Base-by-base conservation (phyloP, 306 rosid genomes). In the Mimosa bimucronata region DNA sequence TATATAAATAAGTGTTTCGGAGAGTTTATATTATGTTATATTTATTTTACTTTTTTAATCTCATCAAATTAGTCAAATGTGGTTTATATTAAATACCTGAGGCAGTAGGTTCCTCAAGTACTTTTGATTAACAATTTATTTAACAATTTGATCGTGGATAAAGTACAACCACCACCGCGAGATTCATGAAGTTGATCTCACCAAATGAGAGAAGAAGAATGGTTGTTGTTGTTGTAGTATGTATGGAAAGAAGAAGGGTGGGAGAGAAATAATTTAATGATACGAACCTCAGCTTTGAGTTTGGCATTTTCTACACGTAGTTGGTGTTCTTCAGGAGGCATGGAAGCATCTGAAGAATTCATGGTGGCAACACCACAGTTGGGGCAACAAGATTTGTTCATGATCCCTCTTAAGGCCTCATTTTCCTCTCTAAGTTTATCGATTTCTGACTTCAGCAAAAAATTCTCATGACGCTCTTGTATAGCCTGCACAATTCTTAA, bases 381-480 rank as follows among this genome's bases (percentile, higher is more conserved):
- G 42, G 89, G 85, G 78, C 94, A 91, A 30, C 90, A 83, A 73
- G 88, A 44, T 82, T 86, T 89, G 82, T 78, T 86, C 48, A 85
- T 85, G 25, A 78, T 72, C 82, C 84, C 85, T 75, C 97, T 83
- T 87, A 89, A 78, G 19, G 76, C 87, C 78, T 86, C 88, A 26
- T 83, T 91, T 71, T 91, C 92, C 1, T 91, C 97, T 46, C 89
- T 65, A 5, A 91, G 89, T 67, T 85, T 88, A 77, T 91, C 97
- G 79, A 91, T 85, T 79, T 91, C 97, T 18, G 85, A 67, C 74
- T 91, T 91, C 62, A 89, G 55, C 76, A 91, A 37, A 0, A 89
- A 79, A 64, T 88, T 91, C 48, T 91, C 97, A 38, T 91, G 97
- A 12, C 97, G 87, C 79, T 91, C 94, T 85, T 91, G 97, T 81